Conservation (phyloP, 2,329 filamentous ascomycete species). For the Ophiostoma sp. region DNA sequence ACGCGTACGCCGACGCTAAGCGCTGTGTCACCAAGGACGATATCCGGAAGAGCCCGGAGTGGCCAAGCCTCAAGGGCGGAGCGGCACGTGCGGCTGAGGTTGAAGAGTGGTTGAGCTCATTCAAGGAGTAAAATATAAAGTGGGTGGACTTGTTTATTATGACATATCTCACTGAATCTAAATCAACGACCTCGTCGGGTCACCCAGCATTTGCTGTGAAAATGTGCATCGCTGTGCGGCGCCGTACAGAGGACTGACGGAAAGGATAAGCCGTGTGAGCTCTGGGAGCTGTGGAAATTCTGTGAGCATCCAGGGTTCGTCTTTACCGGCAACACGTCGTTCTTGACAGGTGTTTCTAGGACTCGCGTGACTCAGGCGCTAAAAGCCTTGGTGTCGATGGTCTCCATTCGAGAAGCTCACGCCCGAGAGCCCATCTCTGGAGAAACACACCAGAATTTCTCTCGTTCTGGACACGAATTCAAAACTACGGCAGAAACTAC, state of each 20-base stretch:
- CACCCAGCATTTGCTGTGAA: neutral
- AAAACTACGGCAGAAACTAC: neutral
- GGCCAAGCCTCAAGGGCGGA: neutral
- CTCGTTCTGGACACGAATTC: neutral
- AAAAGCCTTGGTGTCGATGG: neutral
- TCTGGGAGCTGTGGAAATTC: neutral
- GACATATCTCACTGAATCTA: neutral
- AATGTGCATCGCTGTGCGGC: neutral
- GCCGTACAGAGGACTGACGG: neutral
- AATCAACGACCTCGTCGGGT: neutral
- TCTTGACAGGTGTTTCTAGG: neutral
- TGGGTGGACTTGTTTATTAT: no score
- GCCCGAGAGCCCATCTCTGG: neutral
- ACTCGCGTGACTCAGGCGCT: constrained; percentile 10
- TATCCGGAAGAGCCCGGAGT: neutral
- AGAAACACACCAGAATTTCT: neutral
- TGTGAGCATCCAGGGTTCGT: neutral
- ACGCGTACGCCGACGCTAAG: constrained; percentile 13
- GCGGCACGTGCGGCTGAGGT: neutral
- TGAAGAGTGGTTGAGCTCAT: neutral
- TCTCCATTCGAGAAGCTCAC: neutral
- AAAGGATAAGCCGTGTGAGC: neutral
- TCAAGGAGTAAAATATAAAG: neutral
- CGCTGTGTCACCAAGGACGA: constrained; percentile 6
- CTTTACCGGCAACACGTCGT: neutral